phyloP scores from a whole-genome alignment of 2,329 filamentous ascomycete genomes.

The Colletotrichum tamarilloi region DNA sequence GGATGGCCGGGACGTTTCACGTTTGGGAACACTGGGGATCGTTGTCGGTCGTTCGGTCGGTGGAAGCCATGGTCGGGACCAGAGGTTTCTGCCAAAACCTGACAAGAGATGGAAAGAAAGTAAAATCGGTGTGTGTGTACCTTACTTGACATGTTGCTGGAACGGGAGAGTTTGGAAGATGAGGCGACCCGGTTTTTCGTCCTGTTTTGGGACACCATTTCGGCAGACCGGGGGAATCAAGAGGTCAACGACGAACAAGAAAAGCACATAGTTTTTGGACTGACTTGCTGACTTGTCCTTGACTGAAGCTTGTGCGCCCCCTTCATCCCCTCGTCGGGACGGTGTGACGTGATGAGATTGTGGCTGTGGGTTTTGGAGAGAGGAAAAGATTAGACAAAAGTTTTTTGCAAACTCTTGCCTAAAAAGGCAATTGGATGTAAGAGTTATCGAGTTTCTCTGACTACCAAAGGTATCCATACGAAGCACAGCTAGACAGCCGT shows the following conservation, averaged over 20 bases:
- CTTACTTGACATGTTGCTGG: too few relatives aligned
- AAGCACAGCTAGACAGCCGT: not conserved
- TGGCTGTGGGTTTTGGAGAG: not conserved
- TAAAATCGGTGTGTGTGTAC: not conserved
- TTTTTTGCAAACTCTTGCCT: not conserved
- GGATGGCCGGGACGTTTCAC: slow-evolving; percentile 14
- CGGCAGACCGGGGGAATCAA: not conserved
- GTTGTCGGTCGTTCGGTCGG: slow-evolving; percentile 8
- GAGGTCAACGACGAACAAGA: not conserved
- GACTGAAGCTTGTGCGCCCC: not conserved
- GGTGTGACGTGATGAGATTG: not conserved
- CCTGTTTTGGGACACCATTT: not conserved
- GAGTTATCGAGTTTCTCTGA: not conserved
- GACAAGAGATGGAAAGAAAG: not conserved
- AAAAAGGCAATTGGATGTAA: not conserved
- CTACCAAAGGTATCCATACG: too few relatives aligned
- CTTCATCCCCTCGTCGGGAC: not conserved
- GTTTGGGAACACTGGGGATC: slow-evolving; percentile 6
- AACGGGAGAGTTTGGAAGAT: slow-evolving; percentile 8
- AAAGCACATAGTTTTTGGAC: not conserved
- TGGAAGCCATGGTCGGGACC: not conserved
- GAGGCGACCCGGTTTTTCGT: slow-evolving; percentile 6
- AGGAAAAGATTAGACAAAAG: slow-evolving; percentile 1
- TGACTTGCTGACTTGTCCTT: not conserved
- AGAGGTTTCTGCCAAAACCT: not conserved